A percentile compares a stretch with the other conserved stretches of the same genome.
These are phyloP conservation scores for Baudoinia panamericana DNA, from an alignment of 495 filamentous ascomycete species.

Conservation along the genomic window DNA sequence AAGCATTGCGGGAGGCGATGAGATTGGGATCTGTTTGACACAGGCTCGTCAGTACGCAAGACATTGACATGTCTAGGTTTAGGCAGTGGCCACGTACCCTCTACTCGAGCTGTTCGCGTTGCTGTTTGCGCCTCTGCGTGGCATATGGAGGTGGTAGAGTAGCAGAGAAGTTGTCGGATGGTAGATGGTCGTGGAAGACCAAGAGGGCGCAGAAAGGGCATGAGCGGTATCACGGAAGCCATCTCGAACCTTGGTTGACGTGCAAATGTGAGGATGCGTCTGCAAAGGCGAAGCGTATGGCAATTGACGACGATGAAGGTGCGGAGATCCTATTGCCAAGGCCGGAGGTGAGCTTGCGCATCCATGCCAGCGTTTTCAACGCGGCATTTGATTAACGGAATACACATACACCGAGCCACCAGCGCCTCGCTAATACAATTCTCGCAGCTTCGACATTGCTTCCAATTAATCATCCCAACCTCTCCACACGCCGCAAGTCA, in stretches of 20 bases:
- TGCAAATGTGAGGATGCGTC: too few species aligned
- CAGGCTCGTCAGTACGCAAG: neutral
- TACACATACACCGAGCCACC: too few species aligned
- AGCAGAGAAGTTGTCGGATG: slow-evolving; percentile 24
- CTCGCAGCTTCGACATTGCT: neutral
- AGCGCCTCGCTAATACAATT: slow-evolving; percentile 1
- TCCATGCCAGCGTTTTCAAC: too few species aligned
- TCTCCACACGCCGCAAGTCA: slow-evolving; percentile 25
- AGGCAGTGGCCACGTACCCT: slow-evolving; percentile 1
- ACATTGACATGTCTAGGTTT: neutral
- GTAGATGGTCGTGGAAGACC: slow-evolving; percentile 21
- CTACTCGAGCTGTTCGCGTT: neutral
- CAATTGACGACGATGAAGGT: too few species aligned
- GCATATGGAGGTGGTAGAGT: slow-evolving; percentile 21
- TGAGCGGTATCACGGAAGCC: slow-evolving; percentile 16
- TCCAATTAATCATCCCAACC: slow-evolving; percentile 23
- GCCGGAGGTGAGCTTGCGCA: too few species aligned
- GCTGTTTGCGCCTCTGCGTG: slow-evolving; percentile 15
- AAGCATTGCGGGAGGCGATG: slow-evolving; percentile 14
- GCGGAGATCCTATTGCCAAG: too few species aligned
- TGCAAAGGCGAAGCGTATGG: too few species aligned
- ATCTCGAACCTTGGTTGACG: too few species aligned
- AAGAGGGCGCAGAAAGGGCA: slow-evolving; percentile 27
- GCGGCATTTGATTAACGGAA: too few species aligned
- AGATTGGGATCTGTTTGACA: slow-evolving; percentile 15